Base-by-base conservation (phyloP, 179 eudicot genomes). In the Spergularia azorica region DNA sequence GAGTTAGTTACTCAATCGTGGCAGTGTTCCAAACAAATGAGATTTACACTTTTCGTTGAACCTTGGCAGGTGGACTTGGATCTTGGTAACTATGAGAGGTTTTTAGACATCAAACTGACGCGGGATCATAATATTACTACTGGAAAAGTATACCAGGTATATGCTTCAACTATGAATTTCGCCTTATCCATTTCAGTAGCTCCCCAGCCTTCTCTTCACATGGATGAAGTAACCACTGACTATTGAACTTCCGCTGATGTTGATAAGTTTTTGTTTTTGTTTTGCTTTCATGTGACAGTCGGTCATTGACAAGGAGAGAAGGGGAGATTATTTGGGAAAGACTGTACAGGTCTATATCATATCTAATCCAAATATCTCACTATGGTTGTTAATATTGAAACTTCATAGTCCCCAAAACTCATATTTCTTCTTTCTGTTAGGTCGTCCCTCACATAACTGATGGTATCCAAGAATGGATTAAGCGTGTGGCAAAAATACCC, bases 391-490 rank as follows among this genome's bases (percentile, higher is more conserved):
- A 18, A 63, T 72, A 12, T 55, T 79, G 21, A 54, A 54, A 20
- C 68, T 82, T 32, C 56, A 36, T 9, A 59, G 70, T 58, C 67
- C n/a, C 51, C 69, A 36, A 20, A 54, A 41, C 36, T 55, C 66
- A 17, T 58, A 46, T 81, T 79, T 77, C 39, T 56, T 71, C 18
- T 52, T 36, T 46, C 57, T 63, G 65, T 71, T 82, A 95, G 98
- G 97, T 94, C 63, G 99, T 96, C 77, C 99, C 99, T 39, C 99
- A 96, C 80, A 84, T 96, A 66, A 96, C 99, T 4, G 99, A 96
- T 87, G 99, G 94, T 79, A 96, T 96, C 76, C 99, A 91, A 80
- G 96, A 92, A 6, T 94, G 99, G 99, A 96, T 96, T 75, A 97
- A 92, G 79, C 90, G 94, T 26, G 97, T 83, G 72, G 96, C 98